These are phyloP conservation scores for Pythium oligandrum DNA, from an alignment of 352 stramenopile genomes.

Conservation along the genomic window DNA sequence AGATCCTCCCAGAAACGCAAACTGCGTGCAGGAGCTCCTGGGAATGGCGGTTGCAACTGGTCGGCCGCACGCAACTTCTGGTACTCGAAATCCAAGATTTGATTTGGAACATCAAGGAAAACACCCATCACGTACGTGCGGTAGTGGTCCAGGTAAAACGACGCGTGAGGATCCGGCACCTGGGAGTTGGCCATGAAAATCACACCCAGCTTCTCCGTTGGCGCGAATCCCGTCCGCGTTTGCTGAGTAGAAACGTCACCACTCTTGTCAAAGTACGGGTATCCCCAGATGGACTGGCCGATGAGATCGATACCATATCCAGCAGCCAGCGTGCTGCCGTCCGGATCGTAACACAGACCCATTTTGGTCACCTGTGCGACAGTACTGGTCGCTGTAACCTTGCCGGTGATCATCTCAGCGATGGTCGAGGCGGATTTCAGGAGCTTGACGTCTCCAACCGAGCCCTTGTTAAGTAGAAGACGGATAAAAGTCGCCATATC, in stretches of 20 bases:
- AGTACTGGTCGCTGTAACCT: constrained; percentile 28
- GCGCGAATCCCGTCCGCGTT: constrained; percentile 48
- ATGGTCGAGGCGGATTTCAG: constrained; percentile 38
- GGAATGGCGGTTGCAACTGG: constrained; percentile 21
- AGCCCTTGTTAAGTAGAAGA: constrained; percentile 60
- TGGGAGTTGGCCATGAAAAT: constrained; percentile 62
- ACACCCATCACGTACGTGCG: constrained; percentile 63
- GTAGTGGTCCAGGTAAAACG: constrained; percentile 50
- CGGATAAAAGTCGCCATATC: constrained; percentile 55
- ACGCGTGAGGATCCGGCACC: constrained; percentile 24
- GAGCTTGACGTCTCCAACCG: constrained; percentile 36
- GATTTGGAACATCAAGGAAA: constrained; percentile 56
- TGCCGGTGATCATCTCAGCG: constrained; percentile 54
- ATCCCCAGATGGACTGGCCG: constrained; percentile 45
- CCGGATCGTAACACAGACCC: constrained; percentile 36
- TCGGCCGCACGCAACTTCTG: constrained; percentile 28
- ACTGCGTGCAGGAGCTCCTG: constrained; percentile 32
- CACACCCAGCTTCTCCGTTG: constrained; percentile 38
- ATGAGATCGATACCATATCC: constrained; percentile 68
- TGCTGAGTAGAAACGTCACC: constrained; percentile 50
- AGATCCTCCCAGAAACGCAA: constrained; percentile 40
- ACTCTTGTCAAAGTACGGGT: constrained; percentile 67
- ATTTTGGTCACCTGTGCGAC: constrained; percentile 26
- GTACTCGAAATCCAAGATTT: constrained; percentile 43
- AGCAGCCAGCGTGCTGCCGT: constrained; percentile 46